Conservation (phyloP, 805 yeast species). For the Candida takata region DNA sequence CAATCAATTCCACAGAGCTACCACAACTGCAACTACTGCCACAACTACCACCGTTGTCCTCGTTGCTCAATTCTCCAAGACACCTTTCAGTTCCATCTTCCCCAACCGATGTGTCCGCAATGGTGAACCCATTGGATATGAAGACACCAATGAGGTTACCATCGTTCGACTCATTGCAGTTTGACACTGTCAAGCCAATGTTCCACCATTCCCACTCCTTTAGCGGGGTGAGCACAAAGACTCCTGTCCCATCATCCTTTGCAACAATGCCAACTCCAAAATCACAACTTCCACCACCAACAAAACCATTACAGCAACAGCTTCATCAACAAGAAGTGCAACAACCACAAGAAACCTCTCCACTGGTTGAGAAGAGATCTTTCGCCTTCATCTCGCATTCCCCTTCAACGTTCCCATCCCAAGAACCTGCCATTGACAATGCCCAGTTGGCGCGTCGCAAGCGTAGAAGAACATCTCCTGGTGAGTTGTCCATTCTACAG, state of each 20-base stretch:
- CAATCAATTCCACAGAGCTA: no score
- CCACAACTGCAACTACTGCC: no score
- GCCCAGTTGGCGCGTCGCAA: slow-evolving; percentile 91
- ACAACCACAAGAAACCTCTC: slow-evolving; percentile 11
- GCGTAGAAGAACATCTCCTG: slow-evolving; percentile 90
- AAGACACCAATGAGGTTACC: slow-evolving; percentile 24
- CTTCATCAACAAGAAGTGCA: background rate
- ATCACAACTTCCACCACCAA: slow-evolving; percentile 1
- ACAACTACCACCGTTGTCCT: slow-evolving; percentile 16
- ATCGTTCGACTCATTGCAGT: slow-evolving; percentile 20
- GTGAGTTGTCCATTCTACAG: slow-evolving; percentile 76
- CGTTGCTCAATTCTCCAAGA: slow-evolving; percentile 8
- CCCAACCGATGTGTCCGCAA: slow-evolving; percentile 1
- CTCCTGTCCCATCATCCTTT: slow-evolving; percentile 6
- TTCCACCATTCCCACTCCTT: slow-evolving; percentile 7
- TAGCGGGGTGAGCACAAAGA: background rate
- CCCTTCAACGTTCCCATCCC: slow-evolving; percentile 76
- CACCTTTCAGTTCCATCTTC: slow-evolving; percentile 7
- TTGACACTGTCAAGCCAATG: slow-evolving; percentile 6
- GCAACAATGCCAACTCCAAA: slow-evolving; percentile 6
- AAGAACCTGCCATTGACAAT: slow-evolving; percentile 81
- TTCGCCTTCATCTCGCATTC: slow-evolving; percentile 93
- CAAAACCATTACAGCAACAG: background rate
- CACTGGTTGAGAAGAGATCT: slow-evolving; percentile 27
- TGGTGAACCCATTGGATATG: slow-evolving; percentile 1